Evolutionary conservation across 1,139 yeast species (phyloP), one percentile per base, ranked within the genome.

Genomic region (Kodamaea arcana): DNA sequence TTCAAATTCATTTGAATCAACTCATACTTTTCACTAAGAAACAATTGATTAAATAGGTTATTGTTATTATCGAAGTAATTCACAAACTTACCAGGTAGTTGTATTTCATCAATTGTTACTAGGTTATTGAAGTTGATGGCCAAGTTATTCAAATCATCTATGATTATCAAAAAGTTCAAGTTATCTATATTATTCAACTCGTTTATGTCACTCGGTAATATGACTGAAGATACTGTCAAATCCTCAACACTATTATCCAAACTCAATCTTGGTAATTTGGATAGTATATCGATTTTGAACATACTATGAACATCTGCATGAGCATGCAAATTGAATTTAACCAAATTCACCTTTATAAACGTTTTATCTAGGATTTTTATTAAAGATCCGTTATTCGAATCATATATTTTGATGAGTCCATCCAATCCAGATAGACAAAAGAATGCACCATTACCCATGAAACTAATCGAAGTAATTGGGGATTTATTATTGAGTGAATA

Each of bases 391-490:
- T 60, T 67, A 45, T 74, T 72, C 6, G 78, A 60, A 43, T 72
- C 76, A 41, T 72, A 72, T 4, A 76, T 54, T 42, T 72, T 67
- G 31, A 71, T 66, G 11, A 58, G 47, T 2, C 65, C 63, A 42
- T 75, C 79, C 1, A 55, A 42, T 2, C 78, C 77, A 1, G 71
- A 52, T 12, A 75, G 56, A 18, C 72, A 74, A 39, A 78, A 63
- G 36, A 52, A 60, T 25, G 56, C 54, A 2, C 75, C 75, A 40
- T 58, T 56, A 6, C 56, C 55, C 35, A 57, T 54, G 56, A 69
- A 68, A 18, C 57, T 44, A 5, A 74, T 55, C 9, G 57, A 50
- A 4, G 57, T 51, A 12, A 69, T 67, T 3, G 50, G 46, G 20
- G 71, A 47, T 37, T 60, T 57, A 43, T 62, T 60, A 49, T 60